These are phyloP conservation scores for Jimgerdemannia lactiflua DNA, from an alignment of 192 early-diverging fungal genomes.

Conservation along the genomic window DNA sequence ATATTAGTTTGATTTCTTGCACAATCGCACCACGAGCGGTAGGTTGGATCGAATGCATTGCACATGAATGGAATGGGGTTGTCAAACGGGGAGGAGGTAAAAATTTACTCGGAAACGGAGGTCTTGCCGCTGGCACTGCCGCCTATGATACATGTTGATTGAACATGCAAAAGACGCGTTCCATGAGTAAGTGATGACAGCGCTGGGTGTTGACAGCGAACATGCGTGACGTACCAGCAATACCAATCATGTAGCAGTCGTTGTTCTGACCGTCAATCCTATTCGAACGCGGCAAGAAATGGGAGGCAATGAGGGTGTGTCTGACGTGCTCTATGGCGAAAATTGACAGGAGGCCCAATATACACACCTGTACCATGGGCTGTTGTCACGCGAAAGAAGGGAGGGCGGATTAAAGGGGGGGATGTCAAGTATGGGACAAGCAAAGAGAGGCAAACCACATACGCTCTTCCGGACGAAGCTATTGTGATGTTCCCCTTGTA, in stretches of 20 bases:
- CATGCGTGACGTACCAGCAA: slow-evolving; percentile 51
- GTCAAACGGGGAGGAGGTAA: not conserved
- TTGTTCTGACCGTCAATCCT: slow-evolving; percentile 60
- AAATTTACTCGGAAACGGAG: slow-evolving; percentile 64
- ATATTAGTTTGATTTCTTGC: no score
- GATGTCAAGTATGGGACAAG: not conserved
- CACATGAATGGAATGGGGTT: not conserved
- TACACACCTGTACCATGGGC: slow-evolving; percentile 41
- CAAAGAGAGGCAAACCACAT: not conserved
- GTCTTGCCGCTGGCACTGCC: slow-evolving; percentile 86
- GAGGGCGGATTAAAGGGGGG: not conserved
- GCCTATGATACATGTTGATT: slow-evolving; percentile 20
- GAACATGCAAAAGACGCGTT: not conserved
- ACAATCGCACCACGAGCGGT: no score
- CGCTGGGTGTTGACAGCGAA: not conserved
- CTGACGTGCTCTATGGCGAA: not conserved
- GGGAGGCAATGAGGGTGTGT: not conserved
- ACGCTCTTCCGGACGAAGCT: not conserved
- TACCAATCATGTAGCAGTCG: slow-evolving; percentile 67
- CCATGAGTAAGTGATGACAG: not conserved
- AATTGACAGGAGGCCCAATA: not conserved
- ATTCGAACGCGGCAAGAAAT: not conserved
- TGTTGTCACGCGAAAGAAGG: slow-evolving; percentile 8
- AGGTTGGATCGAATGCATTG: no score
- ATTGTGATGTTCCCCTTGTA: not conserved